These are phyloP conservation scores for Cystobasidium sp. DNA, from an alignment of 1,284 basidiomycete genomes.

Conservation along the genomic window DNA sequence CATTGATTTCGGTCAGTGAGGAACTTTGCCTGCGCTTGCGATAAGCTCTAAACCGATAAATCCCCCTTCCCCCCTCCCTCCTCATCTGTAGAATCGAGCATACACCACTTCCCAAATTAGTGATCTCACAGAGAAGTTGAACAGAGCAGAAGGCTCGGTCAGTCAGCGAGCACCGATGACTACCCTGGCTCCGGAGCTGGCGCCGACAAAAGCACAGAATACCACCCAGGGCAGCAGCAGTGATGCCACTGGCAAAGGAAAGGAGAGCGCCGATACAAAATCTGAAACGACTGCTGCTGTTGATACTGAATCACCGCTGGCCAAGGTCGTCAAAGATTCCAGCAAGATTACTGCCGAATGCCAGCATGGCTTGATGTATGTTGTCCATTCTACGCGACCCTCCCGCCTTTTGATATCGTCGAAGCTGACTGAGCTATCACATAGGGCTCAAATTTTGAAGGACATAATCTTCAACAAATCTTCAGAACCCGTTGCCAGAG, in stretches of 20 bases:
- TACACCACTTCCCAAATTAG: conserved; percentile 86
- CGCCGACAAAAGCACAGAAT: conserved; percentile 54
- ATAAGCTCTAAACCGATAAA: background rate
- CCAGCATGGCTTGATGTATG: conserved; percentile 78
- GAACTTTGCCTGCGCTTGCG: background rate
- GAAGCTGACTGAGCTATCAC: background rate
- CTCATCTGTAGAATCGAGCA: conserved; percentile 72
- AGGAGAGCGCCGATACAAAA: conserved; percentile 59
- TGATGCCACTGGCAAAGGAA: conserved; percentile 53
- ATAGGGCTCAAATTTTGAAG: conserved; percentile 76
- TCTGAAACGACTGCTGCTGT: conserved; percentile 35
- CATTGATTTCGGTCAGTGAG: conserved; percentile 77
- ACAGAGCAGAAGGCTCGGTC: conserved; percentile 52
- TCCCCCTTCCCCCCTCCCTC: too few relatives aligned
- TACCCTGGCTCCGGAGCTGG: conserved; percentile 61
- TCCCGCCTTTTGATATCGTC: background rate
- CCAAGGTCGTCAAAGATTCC: conserved; percentile 82
- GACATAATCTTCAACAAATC: conserved; percentile 60
- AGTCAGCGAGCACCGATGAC: conserved; percentile 45
- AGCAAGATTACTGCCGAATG: conserved; percentile 83
- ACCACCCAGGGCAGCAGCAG: background rate
- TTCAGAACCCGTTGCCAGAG: conserved; percentile 1
- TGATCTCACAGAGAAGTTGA: conserved; percentile 85
- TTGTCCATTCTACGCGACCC: background rate
- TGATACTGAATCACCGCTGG: conserved; percentile 62